Base-by-base conservation (phyloP, 352 stramenopile species). In the Phytophthora citrophthora region DNA sequence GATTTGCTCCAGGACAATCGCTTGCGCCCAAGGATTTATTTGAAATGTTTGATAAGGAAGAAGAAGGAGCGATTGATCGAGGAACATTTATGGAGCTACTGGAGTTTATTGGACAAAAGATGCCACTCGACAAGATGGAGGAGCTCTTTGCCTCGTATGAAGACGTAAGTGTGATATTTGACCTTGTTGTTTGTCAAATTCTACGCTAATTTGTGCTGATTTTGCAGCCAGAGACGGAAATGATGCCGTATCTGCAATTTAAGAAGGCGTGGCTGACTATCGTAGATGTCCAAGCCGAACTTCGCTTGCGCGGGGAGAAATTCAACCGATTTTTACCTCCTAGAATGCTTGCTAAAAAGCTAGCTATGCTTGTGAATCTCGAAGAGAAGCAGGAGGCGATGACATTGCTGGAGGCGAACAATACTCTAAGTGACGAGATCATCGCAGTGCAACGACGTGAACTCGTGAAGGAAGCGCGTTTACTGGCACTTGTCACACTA, bases 1-100 rank as follows among this genome's bases (percentile, higher is more conserved):
- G 86, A 34, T 94, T 94, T 47, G 73, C 81, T 0, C 82, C 86
- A 0, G 83, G 83, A 1, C 84, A 92, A 55, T 76, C 81, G n/a
- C 45, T 94, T 10, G 79, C 77, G 2, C 84, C 84, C 0, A 94
- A 93, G 20, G 84, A 94, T 54, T 12, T 93, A 26, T 94, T 94
- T 31, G 77, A 89, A 9, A 93, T 94, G 79, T 94, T 90, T 53
- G 86, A 93, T 57, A 75, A 70, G 3, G 81, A 90, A 0, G 84
- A 92, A 27, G 61, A 88, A 62, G 82, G 84, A n/a, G 74, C 68
- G 13, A 79, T 94, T 13, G 84, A 92, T 53, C 73, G 83, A 45
- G 79, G 61, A 2, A 81, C 77, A 32, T 94, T 94, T 62, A 69
- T 88, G 38, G 78, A 87, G 50, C 54, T 93, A 3, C 78, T 93